Evolutionary conservation across 2,329 filamentous ascomycete genomes (phyloP).

Genomic region (Stemphylium vesicarium): DNA sequence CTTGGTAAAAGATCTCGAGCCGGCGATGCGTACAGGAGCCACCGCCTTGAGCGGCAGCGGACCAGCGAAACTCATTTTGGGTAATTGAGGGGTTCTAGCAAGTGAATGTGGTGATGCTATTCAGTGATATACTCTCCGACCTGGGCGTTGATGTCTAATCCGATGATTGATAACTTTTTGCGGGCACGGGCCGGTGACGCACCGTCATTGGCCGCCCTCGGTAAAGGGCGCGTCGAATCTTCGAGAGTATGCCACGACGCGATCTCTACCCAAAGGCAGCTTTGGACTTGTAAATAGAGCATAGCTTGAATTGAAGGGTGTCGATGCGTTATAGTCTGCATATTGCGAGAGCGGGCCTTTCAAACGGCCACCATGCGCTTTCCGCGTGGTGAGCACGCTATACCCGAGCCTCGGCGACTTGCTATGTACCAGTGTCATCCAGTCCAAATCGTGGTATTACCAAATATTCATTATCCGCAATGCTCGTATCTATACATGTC

Average conservation of each 20-base stretch:
- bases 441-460: constrained; percentile 6
- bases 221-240: constrained; percentile 17
- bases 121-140: constrained; percentile 5
- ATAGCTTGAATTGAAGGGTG: neutral
- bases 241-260: constrained; percentile 16
- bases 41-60: constrained; percentile 44
- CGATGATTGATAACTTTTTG: constrained; percentile 23
- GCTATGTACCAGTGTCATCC: constrained; percentile 1
- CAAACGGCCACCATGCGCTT: neutral
- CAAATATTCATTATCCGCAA: constrained; percentile 14
- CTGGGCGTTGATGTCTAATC: constrained; percentile 4
- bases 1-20: constrained; percentile 32
- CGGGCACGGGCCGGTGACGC: constrained; percentile 19
- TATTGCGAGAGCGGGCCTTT: neutral
- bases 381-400: neutral
- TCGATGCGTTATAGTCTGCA: constrained; percentile 1
- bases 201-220: constrained; percentile 14
- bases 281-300: neutral
- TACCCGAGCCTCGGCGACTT: neutral
- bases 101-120: constrained; percentile 24
- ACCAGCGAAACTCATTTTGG: constrained; percentile 45
- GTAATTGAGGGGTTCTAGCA: neutral
- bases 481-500: constrained; percentile 6
- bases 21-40: constrained; percentile 40
- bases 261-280: neutral